Evolutionary conservation across 148 eudicot species (phyloP).

Genomic region (Pharnaceum exiguum): DNA sequence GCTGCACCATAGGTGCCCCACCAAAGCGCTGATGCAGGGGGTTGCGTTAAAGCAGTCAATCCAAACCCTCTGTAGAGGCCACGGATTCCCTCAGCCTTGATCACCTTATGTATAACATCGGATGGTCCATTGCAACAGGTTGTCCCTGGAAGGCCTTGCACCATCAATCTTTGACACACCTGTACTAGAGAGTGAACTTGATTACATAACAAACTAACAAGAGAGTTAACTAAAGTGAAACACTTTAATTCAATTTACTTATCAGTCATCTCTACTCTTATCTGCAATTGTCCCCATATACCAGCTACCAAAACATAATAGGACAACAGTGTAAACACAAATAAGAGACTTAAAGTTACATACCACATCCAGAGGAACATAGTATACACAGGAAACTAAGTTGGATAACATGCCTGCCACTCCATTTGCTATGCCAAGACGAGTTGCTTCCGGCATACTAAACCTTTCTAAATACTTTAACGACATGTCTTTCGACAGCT

Average conservation of each 20-base stretch:
- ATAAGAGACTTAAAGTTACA: slow-evolving; percentile 16
- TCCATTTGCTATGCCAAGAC: slow-evolving; percentile 67
- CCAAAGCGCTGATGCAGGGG: slow-evolving; percentile 89
- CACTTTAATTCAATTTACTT: too few species aligned
- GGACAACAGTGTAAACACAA: background rate
- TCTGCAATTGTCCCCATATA: too few species aligned
- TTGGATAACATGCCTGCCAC: slow-evolving; percentile 81
- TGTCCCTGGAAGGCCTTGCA: slow-evolving; percentile 71
- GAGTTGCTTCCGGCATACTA: slow-evolving; percentile 60
- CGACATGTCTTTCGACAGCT: slow-evolving; percentile 60
- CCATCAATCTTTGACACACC: slow-evolving; percentile 72
- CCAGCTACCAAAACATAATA: too few species aligned
- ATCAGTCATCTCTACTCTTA: too few species aligned
- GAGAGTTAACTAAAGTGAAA: background rate
- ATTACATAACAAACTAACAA: background rate
- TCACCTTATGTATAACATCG: slow-evolving; percentile 51
- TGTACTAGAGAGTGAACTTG: too few species aligned
- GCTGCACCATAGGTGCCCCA: slow-evolving; percentile 79
- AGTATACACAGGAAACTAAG: slow-evolving; percentile 55
- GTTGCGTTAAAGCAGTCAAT: slow-evolving; percentile 53
- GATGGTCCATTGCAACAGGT: slow-evolving; percentile 45
- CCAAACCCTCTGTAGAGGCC: slow-evolving; percentile 75
- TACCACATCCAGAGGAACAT: slow-evolving; percentile 87
- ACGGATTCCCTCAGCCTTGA: slow-evolving; percentile 56
- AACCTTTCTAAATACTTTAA: slow-evolving; percentile 46